phyloP scores from a whole-genome alignment of 1,284 basidiomycete species.

The Sporisorium iseilematis-ciliati region DNA sequence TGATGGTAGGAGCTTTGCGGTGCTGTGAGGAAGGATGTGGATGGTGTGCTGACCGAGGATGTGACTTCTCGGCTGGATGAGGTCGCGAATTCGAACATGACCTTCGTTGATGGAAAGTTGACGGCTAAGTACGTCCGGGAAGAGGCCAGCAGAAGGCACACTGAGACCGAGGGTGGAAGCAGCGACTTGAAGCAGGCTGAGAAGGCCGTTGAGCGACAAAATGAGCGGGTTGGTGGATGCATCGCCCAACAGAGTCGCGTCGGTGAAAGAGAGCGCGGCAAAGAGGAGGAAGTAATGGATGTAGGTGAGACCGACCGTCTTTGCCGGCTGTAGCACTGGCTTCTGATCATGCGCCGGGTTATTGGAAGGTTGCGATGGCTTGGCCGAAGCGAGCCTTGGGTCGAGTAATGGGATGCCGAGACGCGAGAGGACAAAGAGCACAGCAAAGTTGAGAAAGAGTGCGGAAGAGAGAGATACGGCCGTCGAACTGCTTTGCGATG shows the following conservation, averaged over 20 bases:
- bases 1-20: slow-evolving; percentile 81
- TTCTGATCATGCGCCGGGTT: slow-evolving; percentile 75
- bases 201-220: slow-evolving; percentile 27
- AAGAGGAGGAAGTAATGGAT: slow-evolving; percentile 47
- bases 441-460: slow-evolving; percentile 72
- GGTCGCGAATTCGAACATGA: slow-evolving; percentile 69
- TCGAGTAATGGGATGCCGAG: slow-evolving; percentile 83
- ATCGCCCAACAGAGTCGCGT: slow-evolving; percentile 44
- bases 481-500: slow-evolving; percentile 69
- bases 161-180: slow-evolving; percentile 43
- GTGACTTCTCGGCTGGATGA: slow-evolving; percentile 72
- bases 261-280: slow-evolving; percentile 33
- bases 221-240: slow-evolving; percentile 36
- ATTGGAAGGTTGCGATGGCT: slow-evolving; percentile 75
- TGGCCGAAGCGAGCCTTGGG: slow-evolving; percentile 76
- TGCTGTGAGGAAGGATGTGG: slow-evolving; percentile 83
- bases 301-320: slow-evolving; percentile 52
- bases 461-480: slow-evolving; percentile 75
- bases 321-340: slow-evolving; percentile 76
- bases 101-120: slow-evolving; percentile 68
- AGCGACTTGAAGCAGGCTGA: slow-evolving; percentile 19
- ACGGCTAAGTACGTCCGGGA: slow-evolving; percentile 73
- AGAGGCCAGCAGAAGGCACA: slow-evolving; percentile 44
- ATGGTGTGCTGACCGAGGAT: slow-evolving; percentile 90
- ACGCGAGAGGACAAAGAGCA: slow-evolving; percentile 75